phyloP scores from a whole-genome alignment of 805 yeast species.

The Metschnikowia orientalis region DNA sequence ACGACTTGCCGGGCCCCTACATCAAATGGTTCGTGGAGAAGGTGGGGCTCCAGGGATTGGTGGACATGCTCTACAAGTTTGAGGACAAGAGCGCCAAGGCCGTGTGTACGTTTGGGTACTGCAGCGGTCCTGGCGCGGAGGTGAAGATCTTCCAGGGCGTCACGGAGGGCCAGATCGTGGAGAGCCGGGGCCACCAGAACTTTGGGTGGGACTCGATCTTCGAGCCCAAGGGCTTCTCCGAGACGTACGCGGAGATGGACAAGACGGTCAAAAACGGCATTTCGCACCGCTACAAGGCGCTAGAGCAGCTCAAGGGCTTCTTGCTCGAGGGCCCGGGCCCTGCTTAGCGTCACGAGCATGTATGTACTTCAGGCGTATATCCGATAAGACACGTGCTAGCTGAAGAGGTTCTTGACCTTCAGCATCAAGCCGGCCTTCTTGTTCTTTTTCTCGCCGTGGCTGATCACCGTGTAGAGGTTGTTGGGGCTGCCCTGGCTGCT shows the following conservation, averaged over 20 bases:
- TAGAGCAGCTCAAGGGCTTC: constrained; percentile 62
- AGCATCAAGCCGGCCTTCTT: constrained; percentile 35
- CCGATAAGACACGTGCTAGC: constrained; percentile 3
- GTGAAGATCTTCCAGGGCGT: constrained; percentile 81
- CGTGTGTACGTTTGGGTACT: constrained; percentile 87
- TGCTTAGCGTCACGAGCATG: too few relatives aligned
- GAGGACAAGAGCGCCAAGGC: constrained; percentile 85
- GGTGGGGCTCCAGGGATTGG: constrained; percentile 73
- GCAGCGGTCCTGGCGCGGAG: constrained; percentile 72
- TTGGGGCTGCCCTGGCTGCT: constrained; percentile 20
- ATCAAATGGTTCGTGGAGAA: constrained; percentile 84
- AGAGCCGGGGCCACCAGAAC: constrained; percentile 63
- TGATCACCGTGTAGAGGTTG: constrained; percentile 33
- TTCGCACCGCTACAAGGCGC: constrained; percentile 84
- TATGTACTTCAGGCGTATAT: too few relatives aligned
- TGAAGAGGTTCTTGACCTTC: constrained; percentile 45
- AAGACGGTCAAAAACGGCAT: constrained; percentile 71
- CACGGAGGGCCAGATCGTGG: constrained; percentile 76
- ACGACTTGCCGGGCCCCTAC: constrained; percentile 89
- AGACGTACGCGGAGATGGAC: constrained; percentile 83
- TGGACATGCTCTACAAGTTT: constrained; percentile 72
- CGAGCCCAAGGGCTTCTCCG: constrained; percentile 68
- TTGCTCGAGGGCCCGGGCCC: too few relatives aligned
- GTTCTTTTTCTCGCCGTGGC: constrained; percentile 28
- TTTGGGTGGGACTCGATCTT: constrained; percentile 97